Evolutionary conservation across 2,329 filamentous ascomycete genomes (phyloP).

Genomic region (Talaromyces sp.): DNA sequence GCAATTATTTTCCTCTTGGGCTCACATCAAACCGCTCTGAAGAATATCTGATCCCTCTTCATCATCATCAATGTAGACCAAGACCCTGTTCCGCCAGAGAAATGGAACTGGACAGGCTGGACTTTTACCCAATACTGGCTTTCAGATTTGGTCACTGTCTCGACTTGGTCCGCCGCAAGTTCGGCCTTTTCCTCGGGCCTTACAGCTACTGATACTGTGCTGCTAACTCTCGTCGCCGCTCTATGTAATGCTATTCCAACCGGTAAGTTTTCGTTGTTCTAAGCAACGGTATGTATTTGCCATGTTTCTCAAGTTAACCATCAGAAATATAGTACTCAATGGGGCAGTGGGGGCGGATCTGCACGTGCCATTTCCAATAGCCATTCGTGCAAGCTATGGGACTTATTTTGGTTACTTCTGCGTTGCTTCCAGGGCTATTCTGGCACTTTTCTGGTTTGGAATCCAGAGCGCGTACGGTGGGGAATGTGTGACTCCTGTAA

Average conservation of each 20-base stretch:
- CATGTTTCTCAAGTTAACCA: neutral
- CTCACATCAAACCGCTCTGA: neutral
- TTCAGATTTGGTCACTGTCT: slow-evolving; percentile 19
- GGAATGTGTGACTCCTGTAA: slow-evolving; percentile 24
- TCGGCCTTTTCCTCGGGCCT: slow-evolving; percentile 16
- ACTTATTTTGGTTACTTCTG: slow-evolving; percentile 33
- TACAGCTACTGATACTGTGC: slow-evolving; percentile 16
- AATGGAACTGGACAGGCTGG: slow-evolving; percentile 21
- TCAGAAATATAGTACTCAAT: slow-evolving; percentile 21
- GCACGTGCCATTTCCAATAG: slow-evolving; percentile 32
- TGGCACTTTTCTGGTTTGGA: slow-evolving; percentile 48
- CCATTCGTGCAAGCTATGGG: slow-evolving; percentile 34
- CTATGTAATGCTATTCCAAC: slow-evolving; percentile 19
- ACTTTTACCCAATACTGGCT: slow-evolving; percentile 21
- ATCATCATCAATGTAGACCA: slow-evolving; percentile 5
- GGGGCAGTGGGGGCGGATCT: slow-evolving; percentile 27
- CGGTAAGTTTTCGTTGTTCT: neutral
- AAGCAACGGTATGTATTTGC: neutral
- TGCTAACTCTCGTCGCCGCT: slow-evolving; percentile 16
- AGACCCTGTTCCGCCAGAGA: slow-evolving; percentile 19
- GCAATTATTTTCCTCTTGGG: neutral
- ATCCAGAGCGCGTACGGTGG: slow-evolving; percentile 20
- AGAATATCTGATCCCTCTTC: neutral
- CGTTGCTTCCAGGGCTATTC: slow-evolving; percentile 30
- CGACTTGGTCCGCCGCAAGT: slow-evolving; percentile 19